These are phyloP conservation scores for Lagenidium giganteum DNA, from an alignment of 352 stramenopile genomes.

Conservation along the genomic window DNA sequence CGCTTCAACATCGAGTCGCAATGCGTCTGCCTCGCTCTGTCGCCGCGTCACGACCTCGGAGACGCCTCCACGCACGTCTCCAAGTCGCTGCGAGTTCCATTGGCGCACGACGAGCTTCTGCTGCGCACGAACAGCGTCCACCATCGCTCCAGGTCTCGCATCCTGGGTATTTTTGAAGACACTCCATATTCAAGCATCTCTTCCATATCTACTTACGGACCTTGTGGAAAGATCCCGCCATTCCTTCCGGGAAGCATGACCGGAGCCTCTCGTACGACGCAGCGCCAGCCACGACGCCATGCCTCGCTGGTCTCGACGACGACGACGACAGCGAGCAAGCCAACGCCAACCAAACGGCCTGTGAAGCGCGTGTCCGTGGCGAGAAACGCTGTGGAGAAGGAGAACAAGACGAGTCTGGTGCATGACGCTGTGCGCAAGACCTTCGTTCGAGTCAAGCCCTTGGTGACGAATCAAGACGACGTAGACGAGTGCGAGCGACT, in stretches of 20 bases:
- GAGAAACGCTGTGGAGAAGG: not conserved
- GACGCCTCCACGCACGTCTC: not conserved
- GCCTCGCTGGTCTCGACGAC: not conserved
- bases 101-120: conserved; percentile 16
- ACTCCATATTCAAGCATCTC: too few species aligned
- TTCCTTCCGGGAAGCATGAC: too few species aligned
- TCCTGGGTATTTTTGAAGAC: too few species aligned
- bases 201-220: too few species aligned
- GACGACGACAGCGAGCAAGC: not conserved
- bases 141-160: too few species aligned
- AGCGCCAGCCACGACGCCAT: not conserved
- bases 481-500: conserved; percentile 30
- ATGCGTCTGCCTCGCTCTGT: not conserved
- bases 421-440: conserved; percentile 9
- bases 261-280: too few species aligned
- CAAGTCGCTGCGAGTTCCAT: conserved; percentile 6
- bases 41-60: too few species aligned
- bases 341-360: not conserved
- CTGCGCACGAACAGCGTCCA: too few species aligned
- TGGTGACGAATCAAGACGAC: not conserved
- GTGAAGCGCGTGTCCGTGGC: not conserved
- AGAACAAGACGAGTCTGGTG: too few species aligned
- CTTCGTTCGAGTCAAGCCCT: not conserved
- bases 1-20: not conserved
- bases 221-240: too few species aligned